Evolutionary conservation across 169 alveolate species (phyloP).

Genomic region (Perkinsus chesapeaki): DNA sequence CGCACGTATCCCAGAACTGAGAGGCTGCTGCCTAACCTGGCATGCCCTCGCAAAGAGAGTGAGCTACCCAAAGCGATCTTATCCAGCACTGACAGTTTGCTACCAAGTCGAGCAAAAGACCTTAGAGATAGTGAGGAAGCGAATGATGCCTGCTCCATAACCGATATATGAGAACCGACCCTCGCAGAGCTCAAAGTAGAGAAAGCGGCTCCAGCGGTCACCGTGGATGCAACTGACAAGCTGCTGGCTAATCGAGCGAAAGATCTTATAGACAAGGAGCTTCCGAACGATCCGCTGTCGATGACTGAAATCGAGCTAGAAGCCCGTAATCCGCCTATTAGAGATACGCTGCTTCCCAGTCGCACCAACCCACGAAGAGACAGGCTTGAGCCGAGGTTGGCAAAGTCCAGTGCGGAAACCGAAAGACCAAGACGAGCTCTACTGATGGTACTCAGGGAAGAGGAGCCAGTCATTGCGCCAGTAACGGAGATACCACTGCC

Average conservation of each 20-base stretch:
- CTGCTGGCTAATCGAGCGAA: not conserved
- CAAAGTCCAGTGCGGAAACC: not conserved
- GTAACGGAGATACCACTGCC: not conserved
- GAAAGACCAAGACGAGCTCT: not conserved
- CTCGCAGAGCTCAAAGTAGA: not conserved
- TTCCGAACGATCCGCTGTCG: slow-evolving; percentile 12
- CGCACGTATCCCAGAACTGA: not conserved
- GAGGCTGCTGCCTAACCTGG: not conserved
- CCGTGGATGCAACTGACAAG: not conserved
- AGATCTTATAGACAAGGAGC: not conserved
- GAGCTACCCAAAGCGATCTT: not conserved
- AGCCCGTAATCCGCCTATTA: not conserved
- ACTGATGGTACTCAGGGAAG: not conserved
- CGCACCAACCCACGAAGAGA: not conserved
- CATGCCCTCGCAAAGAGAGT: not conserved
- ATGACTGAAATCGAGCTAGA: not conserved
- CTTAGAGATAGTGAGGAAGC: not conserved
- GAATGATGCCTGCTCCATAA: not conserved
- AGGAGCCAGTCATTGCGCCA: slow-evolving; percentile 2
- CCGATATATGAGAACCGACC: not conserved
- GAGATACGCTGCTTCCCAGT: not conserved
- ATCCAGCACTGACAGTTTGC: not conserved
- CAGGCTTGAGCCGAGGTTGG: not conserved
- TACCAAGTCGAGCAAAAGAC: not conserved
- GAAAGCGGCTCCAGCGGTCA: not conserved